These are phyloP conservation scores for Calocera viscosa DNA, from an alignment of 768 basidiomycete species.

Conservation along the genomic window DNA sequence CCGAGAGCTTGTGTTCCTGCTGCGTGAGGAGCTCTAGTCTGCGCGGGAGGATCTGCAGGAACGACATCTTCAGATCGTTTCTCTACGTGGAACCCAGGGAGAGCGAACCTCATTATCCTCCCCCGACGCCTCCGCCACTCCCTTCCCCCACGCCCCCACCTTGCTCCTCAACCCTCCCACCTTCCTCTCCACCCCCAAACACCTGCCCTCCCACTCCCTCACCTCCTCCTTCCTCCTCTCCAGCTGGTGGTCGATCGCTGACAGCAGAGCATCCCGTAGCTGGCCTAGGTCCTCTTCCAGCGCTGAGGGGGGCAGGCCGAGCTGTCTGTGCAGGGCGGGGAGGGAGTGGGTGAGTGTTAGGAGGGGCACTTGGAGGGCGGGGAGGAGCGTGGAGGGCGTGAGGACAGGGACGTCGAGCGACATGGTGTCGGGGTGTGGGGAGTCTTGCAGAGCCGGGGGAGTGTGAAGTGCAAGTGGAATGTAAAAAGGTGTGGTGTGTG, in stretches of 20 bases:
- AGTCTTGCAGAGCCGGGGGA: no score
- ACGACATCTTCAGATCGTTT: background rate
- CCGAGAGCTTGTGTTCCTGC: conserved; percentile 54
- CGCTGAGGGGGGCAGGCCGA: conserved; percentile 66
- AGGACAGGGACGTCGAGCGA: background rate
- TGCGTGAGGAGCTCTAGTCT: conserved; percentile 56
- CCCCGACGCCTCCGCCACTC: conserved; percentile 54
- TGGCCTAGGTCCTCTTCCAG: conserved; percentile 66
- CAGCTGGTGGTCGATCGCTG: conserved; percentile 64
- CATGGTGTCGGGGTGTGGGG: background rate
- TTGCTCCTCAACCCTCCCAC: conserved; percentile 54
- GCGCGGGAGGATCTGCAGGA: conserved; percentile 42
- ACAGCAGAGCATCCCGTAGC: conserved; percentile 61
- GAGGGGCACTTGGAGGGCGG: conserved; percentile 64
- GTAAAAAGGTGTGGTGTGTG: no score
- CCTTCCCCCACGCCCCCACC: conserved; percentile 33
- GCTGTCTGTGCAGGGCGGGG: conserved; percentile 68
- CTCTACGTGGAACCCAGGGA: conserved; percentile 1
- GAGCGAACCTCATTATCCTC: conserved; percentile 34
- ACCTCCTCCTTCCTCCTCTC: conserved; percentile 60
- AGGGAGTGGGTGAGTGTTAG: conserved; percentile 71
- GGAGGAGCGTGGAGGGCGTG: conserved; percentile 37
- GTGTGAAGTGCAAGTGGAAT: no score
- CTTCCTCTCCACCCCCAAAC: conserved; percentile 48
- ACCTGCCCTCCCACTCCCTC: conserved; percentile 55